Conservation (phyloP, 371 early-diverging fungal genomes). For the Massospora cicadina region DNA sequence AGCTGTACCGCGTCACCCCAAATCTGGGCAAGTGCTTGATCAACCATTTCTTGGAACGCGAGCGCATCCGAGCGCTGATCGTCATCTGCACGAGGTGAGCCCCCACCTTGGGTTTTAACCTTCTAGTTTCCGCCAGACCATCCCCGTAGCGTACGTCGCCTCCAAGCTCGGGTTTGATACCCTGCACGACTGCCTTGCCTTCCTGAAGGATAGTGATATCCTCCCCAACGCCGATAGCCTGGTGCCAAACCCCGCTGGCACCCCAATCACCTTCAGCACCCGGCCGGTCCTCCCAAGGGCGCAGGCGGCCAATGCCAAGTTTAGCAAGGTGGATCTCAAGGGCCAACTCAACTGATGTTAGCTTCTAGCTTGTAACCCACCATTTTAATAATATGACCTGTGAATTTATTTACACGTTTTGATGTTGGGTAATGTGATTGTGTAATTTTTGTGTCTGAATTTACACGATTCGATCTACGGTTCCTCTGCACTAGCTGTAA, state of each 20-base stretch:
- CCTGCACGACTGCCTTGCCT: constrained; percentile 19
- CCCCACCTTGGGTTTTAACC: constrained; percentile 2
- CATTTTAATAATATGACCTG: too few species aligned
- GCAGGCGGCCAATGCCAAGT: constrained; percentile 33
- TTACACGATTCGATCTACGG: too few species aligned
- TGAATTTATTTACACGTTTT: too few species aligned
- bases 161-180: constrained; percentile 16
- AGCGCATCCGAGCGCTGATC: constrained; percentile 49
- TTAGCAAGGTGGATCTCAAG: constrained; percentile 55
- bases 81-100: constrained; percentile 40
- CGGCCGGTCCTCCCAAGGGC: constrained; percentile 28
- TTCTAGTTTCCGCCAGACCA: constrained; percentile 29
- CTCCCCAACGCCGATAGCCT: constrained; percentile 10
- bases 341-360: constrained; percentile 23
- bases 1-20: constrained; percentile 54
- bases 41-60: constrained; percentile 74
- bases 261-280: constrained; percentile 16
- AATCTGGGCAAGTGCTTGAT: constrained; percentile 71
- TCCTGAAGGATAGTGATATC: constrained; percentile 23
- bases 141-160: constrained; percentile 25
- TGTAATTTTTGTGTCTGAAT: too few species aligned
- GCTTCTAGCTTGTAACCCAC: too few species aligned
- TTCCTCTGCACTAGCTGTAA: too few species aligned
- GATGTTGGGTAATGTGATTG: too few species aligned
- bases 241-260: constrained; percentile 12